Evolutionary conservation across 768 basidiomycete genomes (phyloP).

Genomic region (Pilatotrama ljubarskyi): DNA sequence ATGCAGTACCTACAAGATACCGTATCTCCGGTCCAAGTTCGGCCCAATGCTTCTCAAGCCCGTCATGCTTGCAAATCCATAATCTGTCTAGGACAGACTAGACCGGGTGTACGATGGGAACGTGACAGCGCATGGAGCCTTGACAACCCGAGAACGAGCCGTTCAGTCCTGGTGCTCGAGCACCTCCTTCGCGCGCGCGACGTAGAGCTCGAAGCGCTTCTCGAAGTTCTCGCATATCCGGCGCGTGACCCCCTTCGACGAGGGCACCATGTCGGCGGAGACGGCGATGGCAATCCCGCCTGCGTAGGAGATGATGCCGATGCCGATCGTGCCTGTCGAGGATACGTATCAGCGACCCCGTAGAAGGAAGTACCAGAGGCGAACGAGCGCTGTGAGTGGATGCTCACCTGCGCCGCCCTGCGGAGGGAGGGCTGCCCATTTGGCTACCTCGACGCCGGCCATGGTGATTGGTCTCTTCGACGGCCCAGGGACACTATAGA

Average conservation of each 20-base stretch:
- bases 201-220: conserved; percentile 25
- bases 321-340: conserved; percentile 24
- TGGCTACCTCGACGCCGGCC: conserved; percentile 23
- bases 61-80: too few species aligned
- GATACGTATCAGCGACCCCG: too few species aligned
- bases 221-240: conserved; percentile 26
- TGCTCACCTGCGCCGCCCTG: conserved; percentile 26
- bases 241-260: conserved; percentile 20
- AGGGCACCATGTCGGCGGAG: conserved; percentile 25
- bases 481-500: conserved; percentile 25
- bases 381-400: neutral
- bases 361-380: neutral
- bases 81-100: too few species aligned
- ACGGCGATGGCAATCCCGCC: conserved; percentile 26
- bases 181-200: conserved; percentile 24
- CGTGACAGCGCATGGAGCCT: too few species aligned
- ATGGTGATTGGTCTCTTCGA: conserved; percentile 24
- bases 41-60: too few species aligned
- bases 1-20: too few species aligned
- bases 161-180: conserved; percentile 20
- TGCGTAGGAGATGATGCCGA: conserved; percentile 30
- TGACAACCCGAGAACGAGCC: too few species aligned
- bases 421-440: conserved; percentile 25
- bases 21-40: too few species aligned
- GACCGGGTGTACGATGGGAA: too few species aligned